Percentiles rank a stretch among this genome's conserved stretches.
Conservation (phyloP, 208 protist genomes). For the Lotmaria passim region DNA sequence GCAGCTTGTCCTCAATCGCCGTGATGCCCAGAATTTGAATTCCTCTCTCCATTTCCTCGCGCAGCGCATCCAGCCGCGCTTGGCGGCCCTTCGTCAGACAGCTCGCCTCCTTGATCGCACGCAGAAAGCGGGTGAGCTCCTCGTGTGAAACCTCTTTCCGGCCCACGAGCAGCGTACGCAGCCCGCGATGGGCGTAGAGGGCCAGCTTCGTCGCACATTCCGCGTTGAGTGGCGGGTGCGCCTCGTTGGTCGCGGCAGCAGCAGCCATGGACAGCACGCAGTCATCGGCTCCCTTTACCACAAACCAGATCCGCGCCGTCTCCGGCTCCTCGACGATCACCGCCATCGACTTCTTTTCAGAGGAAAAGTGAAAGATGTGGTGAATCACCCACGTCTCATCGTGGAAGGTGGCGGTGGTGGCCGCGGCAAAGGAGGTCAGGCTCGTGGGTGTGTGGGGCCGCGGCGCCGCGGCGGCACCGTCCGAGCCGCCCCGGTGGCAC, state of each 20-base stretch:
- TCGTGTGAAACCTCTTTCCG: slow-evolving; percentile 47
- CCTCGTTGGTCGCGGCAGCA: neutral
- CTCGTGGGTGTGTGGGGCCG: no score
- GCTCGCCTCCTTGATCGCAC: slow-evolving; percentile 36
- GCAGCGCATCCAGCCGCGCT: slow-evolving; percentile 55
- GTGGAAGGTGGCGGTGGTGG: neutral
- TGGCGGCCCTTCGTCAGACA: slow-evolving; percentile 45
- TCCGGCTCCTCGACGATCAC: slow-evolving; percentile 67
- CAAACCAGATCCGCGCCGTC: slow-evolving; percentile 48
- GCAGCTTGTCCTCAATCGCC: slow-evolving; percentile 98
- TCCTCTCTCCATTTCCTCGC: slow-evolving; percentile 77
- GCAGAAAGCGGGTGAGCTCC: slow-evolving; percentile 52
- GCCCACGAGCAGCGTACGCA: slow-evolving; percentile 84
- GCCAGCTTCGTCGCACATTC: slow-evolving; percentile 44
- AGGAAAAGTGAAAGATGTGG: slow-evolving; percentile 87
- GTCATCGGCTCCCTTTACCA: slow-evolving; percentile 93
- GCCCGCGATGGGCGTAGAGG: slow-evolving; percentile 62
- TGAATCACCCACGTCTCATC: slow-evolving; percentile 70
- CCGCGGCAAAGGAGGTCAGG: no score
- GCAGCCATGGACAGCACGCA: slow-evolving; percentile 55
- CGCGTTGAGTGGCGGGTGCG: slow-evolving; percentile 14
- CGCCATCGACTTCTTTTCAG: slow-evolving; percentile 89
- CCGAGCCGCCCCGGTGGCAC: neutral
- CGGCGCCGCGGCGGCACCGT: neutral
- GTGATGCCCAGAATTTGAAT: slow-evolving; percentile 93